phyloP scores from a whole-genome alignment of 495 filamentous ascomycete species.

The Aspergillus sparsus region DNA sequence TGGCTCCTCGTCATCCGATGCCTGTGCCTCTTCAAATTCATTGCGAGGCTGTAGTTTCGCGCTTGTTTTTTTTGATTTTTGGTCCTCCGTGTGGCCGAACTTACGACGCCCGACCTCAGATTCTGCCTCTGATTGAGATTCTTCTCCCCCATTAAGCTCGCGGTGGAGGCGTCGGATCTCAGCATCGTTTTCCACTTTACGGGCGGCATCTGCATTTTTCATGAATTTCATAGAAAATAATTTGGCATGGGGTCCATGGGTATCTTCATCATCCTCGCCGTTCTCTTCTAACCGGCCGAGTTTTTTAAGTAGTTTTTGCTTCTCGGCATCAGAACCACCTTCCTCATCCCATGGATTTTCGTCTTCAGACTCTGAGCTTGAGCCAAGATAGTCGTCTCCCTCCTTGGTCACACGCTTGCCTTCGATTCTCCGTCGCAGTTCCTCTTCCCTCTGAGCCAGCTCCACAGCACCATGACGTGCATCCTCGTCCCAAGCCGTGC shows the following conservation, averaged over 20 bases:
- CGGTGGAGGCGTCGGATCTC: constrained; percentile 72
- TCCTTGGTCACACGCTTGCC: constrained; percentile 63
- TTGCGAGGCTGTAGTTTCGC: constrained; percentile 35
- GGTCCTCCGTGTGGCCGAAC: constrained; percentile 54
- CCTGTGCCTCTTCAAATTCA: constrained; percentile 62
- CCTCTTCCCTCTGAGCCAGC: constrained; percentile 81
- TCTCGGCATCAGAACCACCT: constrained; percentile 55
- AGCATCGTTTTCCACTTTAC: constrained; percentile 77
- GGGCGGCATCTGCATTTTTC: constrained; percentile 77
- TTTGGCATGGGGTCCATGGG: constrained; percentile 48
- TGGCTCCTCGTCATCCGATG: constrained; percentile 54
- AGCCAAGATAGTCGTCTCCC: constrained; percentile 50
- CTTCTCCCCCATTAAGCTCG: constrained; percentile 61
- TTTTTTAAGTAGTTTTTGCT: constrained; percentile 54
- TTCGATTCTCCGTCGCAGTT: constrained; percentile 77
- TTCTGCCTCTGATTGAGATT: constrained; percentile 57
- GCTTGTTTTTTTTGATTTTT: constrained; percentile 26
- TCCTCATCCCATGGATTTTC: constrained; percentile 59
- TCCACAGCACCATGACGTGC: constrained; percentile 75
- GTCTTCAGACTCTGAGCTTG: constrained; percentile 56
- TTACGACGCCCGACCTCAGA: constrained; percentile 62
- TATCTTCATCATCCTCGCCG: constrained; percentile 33
- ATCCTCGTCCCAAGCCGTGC: constrained; percentile 78
- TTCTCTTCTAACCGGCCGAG: constrained; percentile 59
- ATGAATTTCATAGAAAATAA: constrained; percentile 86